phyloP scores from a whole-genome alignment of 495 filamentous ascomycete species.

The Cudoniella acicularis region DNA sequence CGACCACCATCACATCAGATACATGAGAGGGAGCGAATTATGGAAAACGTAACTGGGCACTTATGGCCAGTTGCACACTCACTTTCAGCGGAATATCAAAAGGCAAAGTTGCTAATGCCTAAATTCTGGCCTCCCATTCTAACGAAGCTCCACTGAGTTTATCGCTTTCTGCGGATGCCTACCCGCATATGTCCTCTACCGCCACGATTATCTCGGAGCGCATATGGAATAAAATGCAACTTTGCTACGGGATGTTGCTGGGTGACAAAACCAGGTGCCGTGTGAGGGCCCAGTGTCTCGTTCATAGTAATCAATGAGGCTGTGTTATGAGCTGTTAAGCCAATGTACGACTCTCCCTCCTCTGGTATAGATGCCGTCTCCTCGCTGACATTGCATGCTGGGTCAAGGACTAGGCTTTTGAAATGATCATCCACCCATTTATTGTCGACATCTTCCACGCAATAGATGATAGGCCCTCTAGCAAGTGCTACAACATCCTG shows the following conservation, averaged over 20 bases:
- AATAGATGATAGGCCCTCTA: slow-evolving; percentile 55
- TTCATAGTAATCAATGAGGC: slow-evolving; percentile 6
- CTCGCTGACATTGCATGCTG: slow-evolving; percentile 20
- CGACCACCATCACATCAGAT: no score
- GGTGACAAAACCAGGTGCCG: not conserved
- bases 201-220: slow-evolving; percentile 47
- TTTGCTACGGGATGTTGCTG: slow-evolving; percentile 19
- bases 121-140: no score
- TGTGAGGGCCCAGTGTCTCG: not conserved
- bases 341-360: slow-evolving; percentile 31
- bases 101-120: no score
- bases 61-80: no score
- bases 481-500: slow-evolving; percentile 47
- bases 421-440: slow-evolving; percentile 56
- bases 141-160: not conserved
- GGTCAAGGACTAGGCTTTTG: slow-evolving; percentile 31
- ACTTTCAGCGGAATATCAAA: no score
- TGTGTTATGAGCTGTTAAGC: slow-evolving; percentile 22
- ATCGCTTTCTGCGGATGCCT: slow-evolving; percentile 28
- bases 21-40: no score
- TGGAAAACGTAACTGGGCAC: no score
- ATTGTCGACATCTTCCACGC: slow-evolving; percentile 54
- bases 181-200: slow-evolving; percentile 51
- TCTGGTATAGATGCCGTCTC: slow-evolving; percentile 22
- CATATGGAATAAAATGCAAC: slow-evolving; percentile 46